These are phyloP conservation scores for Stylosanthes scabra DNA, from an alignment of 331 rosid species.

Conservation along the genomic window DNA sequence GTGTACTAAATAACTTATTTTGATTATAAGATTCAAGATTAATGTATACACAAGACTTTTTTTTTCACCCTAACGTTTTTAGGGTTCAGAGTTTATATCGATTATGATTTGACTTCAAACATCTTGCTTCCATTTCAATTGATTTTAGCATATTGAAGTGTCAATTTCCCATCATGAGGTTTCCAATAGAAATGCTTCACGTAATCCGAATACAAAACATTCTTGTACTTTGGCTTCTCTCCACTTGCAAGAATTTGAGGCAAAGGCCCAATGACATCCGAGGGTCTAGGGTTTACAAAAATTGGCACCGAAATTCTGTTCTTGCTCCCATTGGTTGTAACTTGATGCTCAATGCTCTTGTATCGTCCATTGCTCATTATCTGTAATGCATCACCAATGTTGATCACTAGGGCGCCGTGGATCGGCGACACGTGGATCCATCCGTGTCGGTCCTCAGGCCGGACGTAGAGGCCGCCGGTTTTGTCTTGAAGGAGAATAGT, in stretches of 20 bases:
- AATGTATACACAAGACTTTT: no score
- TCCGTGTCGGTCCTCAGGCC: background rate
- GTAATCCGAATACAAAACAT: conserved; percentile 59
- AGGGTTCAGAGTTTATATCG: no score
- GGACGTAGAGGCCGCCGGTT: conserved; percentile 55
- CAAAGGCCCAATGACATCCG: conserved; percentile 48
- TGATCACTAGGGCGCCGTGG: conserved; percentile 56
- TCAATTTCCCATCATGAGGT: conserved; percentile 65
- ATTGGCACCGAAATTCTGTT: conserved; percentile 56
- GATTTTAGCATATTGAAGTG: conserved; percentile 53
- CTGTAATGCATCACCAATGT: conserved; percentile 21
- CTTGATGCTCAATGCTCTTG: conserved; percentile 64
- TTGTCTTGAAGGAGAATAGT: conserved; percentile 68
- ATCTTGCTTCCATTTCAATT: no score
- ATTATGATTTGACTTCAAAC: no score
- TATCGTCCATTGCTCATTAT: conserved; percentile 66
- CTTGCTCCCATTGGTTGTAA: conserved; percentile 52
- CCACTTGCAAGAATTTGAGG: conserved; percentile 48
- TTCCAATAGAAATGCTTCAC: conserved; percentile 61
- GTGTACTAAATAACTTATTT: no score
- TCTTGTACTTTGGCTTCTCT: conserved; percentile 46
- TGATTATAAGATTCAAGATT: no score
- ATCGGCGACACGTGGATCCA: conserved; percentile 64
- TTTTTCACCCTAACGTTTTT: no score
- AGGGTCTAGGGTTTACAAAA: conserved; percentile 60